phyloP scores from a whole-genome alignment of 2,329 filamentous ascomycete species.

The Trichoderma afroharzianum region DNA sequence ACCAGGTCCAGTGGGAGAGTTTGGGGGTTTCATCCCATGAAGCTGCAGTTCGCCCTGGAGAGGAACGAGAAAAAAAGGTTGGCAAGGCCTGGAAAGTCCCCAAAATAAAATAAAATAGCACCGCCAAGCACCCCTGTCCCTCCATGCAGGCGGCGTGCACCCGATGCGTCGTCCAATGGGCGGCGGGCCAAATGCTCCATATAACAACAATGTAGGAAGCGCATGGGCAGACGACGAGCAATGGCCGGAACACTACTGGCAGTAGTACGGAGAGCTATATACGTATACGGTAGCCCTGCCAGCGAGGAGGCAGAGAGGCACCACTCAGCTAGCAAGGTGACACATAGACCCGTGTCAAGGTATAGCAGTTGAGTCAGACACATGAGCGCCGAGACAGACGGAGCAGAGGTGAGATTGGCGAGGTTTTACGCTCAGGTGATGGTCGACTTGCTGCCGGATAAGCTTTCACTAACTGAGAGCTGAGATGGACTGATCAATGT shows the following conservation, averaged over 20 bases:
- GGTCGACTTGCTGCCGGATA: background rate
- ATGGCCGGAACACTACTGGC: background rate
- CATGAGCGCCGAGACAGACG: background rate
- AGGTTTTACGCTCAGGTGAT: background rate
- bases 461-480: background rate
- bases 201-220: background rate
- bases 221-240: background rate
- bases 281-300: background rate
- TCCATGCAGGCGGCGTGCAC: constrained; percentile 12
- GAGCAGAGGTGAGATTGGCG: background rate
- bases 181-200: background rate
- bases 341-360: background rate
- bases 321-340: background rate
- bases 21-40: background rate
- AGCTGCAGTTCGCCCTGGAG: background rate
- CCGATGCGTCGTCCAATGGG: background rate
- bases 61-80: background rate
- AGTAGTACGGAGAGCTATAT: background rate
- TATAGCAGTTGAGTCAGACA: background rate
- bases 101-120: constrained; percentile 6
- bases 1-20: background rate
- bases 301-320: background rate
- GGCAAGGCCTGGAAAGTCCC: background rate
- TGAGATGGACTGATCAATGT: background rate
- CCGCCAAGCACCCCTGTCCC: background rate